phyloP scores from a whole-genome alignment of 352 stramenopile genomes.

The Phytophthora constricta region DNA sequence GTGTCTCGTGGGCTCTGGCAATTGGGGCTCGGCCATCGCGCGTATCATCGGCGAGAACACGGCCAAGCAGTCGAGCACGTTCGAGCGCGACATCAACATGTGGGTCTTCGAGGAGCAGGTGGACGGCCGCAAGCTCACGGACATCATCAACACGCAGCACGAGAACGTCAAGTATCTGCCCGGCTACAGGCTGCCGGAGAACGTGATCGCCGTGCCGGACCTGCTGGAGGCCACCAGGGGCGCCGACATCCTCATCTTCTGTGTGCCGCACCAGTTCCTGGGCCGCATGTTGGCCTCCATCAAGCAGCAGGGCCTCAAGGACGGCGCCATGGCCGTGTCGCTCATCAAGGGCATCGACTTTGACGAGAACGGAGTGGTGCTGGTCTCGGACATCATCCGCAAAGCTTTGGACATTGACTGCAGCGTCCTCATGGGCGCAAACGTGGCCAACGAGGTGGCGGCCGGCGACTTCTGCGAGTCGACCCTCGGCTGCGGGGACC shows the following conservation, averaged over 20 bases:
- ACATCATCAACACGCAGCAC: slow-evolving; percentile 97
- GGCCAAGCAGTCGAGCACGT: slow-evolving; percentile 56
- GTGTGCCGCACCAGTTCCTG: slow-evolving; percentile 97
- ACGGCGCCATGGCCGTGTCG: slow-evolving; percentile 82
- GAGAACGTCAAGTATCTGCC: slow-evolving; percentile 97
- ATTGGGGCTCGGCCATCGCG: slow-evolving; percentile 85
- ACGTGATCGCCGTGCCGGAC: slow-evolving; percentile 94
- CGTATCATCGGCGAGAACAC: slow-evolving; percentile 88
- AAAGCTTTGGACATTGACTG: slow-evolving; percentile 87
- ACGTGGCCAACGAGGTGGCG: slow-evolving; percentile 97
- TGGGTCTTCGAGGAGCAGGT: slow-evolving; percentile 96
- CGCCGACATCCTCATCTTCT: slow-evolving; percentile 96
- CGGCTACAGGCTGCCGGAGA: slow-evolving; percentile 92
- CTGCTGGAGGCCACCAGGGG: slow-evolving; percentile 88
- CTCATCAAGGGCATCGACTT: slow-evolving; percentile 94
- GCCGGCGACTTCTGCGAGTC: slow-evolving; percentile 96
- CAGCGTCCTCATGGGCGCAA: slow-evolving; percentile 97
- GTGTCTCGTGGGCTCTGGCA: slow-evolving; percentile 80
- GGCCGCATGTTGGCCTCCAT: slow-evolving; percentile 90
- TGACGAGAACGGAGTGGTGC: slow-evolving; percentile 79
- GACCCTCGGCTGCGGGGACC: slow-evolving; percentile 91
- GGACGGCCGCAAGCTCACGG: slow-evolving; percentile 90
- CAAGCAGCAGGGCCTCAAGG: slow-evolving; percentile 75
- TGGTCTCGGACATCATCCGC: slow-evolving; percentile 91
- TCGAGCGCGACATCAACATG: slow-evolving; percentile 94